Conservation (phyloP, 1,284 basidiomycete genomes). For the Ceratobasidium papillatum region DNA sequence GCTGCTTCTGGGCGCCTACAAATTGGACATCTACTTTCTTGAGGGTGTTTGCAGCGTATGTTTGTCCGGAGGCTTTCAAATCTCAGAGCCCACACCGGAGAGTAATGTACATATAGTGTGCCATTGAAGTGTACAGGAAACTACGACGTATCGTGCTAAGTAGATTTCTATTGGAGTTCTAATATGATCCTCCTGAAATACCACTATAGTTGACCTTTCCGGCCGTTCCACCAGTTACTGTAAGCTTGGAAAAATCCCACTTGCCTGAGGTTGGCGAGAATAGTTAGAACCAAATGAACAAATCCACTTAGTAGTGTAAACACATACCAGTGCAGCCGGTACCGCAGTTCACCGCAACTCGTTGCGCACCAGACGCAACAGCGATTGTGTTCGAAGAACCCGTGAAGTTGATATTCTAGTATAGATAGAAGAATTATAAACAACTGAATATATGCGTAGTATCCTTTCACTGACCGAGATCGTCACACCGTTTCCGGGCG, state of each 20-base stretch:
- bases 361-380: conserved; percentile 31
- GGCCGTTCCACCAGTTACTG: conserved; percentile 42
- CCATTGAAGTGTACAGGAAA: too few relatives aligned
- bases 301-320: background rate
- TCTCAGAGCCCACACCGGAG: too few relatives aligned
- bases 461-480: conserved; percentile 8
- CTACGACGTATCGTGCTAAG: too few relatives aligned
- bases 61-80: too few relatives aligned
- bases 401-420: conserved; percentile 37
- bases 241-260: conserved; percentile 44
- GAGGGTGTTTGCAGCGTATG: too few relatives aligned
- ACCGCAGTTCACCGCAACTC: conserved; percentile 43
- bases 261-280: conserved; percentile 30
- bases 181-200: conserved; percentile 14
- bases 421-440: background rate
- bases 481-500: conserved; percentile 17
- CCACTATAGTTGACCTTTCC: conserved; percentile 39
- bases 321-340: conserved; percentile 1
- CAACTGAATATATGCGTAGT: background rate
- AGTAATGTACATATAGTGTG: too few relatives aligned
- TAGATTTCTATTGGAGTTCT: too few relatives aligned
- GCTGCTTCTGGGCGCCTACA: too few relatives aligned
- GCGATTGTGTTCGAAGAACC: conserved; percentile 37
- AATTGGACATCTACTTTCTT: too few relatives aligned
- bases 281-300: background rate